Evolutionary conservation across 805 yeast genomes (phyloP).

Genomic region (Wickerhamiella parazyma): DNA sequence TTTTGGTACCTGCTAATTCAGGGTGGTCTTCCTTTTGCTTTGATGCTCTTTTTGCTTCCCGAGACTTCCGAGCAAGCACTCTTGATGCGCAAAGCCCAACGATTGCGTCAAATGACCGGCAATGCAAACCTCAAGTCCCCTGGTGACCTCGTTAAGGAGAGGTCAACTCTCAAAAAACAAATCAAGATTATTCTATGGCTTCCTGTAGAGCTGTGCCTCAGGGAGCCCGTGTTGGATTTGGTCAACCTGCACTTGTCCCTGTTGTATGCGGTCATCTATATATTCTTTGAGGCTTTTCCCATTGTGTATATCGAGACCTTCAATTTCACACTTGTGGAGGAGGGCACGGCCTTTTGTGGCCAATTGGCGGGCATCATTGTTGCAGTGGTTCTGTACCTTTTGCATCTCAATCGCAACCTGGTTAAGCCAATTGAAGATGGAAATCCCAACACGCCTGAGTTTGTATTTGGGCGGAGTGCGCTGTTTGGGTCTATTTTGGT

Average conservation of each 20-base stretch:
- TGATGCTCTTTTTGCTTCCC: conserved; percentile 32
- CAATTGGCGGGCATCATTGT: conserved; percentile 32
- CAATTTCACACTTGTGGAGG: conserved; percentile 35
- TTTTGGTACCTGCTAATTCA: conserved; percentile 37
- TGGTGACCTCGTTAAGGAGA: conserved; percentile 13
- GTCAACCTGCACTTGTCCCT: conserved; percentile 40
- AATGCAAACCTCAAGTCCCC: conserved; percentile 10
- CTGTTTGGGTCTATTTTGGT: conserved; percentile 33
- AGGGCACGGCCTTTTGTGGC: conserved; percentile 36
- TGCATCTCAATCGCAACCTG: conserved; percentile 9
- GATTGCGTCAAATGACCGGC: conserved; percentile 34
- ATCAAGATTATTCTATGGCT: conserved; percentile 17
- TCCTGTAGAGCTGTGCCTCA: conserved; percentile 35
- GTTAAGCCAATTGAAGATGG: not conserved
- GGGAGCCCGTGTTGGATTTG: conserved; percentile 43
- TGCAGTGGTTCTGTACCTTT: conserved; percentile 22
- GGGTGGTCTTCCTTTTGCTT: conserved; percentile 28
- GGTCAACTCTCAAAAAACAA: not conserved
- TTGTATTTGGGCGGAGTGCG: conserved; percentile 21
- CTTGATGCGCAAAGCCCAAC: conserved; percentile 34
- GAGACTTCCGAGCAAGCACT: conserved; percentile 37
- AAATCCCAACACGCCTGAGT: conserved; percentile 10
- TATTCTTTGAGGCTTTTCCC: conserved; percentile 53
- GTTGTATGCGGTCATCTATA: conserved; percentile 38
- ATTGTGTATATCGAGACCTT: conserved; percentile 35